Percentiles rank a stretch among this genome's conserved stretches.
These are phyloP conservation scores for Eucalyptus guilfoylei DNA, from an alignment of 345 rosid genomes.

Conservation along the genomic window DNA sequence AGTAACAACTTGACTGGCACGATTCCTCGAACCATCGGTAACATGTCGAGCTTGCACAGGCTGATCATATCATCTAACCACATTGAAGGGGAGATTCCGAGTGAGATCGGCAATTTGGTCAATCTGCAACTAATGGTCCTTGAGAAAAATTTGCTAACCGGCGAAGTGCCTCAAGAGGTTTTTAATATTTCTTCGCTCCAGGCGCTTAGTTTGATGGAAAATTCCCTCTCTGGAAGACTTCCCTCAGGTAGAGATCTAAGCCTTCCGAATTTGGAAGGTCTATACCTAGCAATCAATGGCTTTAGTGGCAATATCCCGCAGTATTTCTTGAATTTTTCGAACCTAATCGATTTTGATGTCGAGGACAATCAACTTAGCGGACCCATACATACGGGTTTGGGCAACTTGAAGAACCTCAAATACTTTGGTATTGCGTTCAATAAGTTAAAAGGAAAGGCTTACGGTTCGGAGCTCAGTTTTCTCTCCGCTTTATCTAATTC, in stretches of 20 bases:
- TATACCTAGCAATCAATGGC: fast-evolving
- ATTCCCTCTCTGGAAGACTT: too few relatives aligned
- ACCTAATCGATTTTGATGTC: fast-evolving
- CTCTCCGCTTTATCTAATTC: too few relatives aligned
- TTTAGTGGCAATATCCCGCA: fast-evolving
- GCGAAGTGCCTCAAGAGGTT: too few relatives aligned
- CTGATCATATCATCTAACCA: fast-evolving
- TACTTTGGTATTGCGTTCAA: fast-evolving
- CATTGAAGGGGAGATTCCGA: too few relatives aligned
- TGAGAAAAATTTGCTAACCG: fast-evolving
- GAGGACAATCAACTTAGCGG: fast-evolving
- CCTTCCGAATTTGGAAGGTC: fast-evolving
- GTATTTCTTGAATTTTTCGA: too few relatives aligned
- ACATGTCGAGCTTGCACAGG: fast-evolving
- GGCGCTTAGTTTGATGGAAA: fast-evolving
- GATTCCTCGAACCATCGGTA: too few relatives aligned
- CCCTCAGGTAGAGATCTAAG: too few relatives aligned
- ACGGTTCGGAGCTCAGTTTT: fast-evolving
- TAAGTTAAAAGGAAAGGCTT: too few relatives aligned
- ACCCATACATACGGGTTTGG: fast-evolving
- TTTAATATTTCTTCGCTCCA: too few relatives aligned
- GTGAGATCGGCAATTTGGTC: too few relatives aligned
- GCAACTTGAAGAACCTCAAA: too few relatives aligned
- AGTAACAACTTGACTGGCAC: fast-evolving
- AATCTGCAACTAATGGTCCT: fast-evolving